phyloP scores from a whole-genome alignment of 106 monocot genomes.

The Dendrobium chrysotoxum region DNA sequence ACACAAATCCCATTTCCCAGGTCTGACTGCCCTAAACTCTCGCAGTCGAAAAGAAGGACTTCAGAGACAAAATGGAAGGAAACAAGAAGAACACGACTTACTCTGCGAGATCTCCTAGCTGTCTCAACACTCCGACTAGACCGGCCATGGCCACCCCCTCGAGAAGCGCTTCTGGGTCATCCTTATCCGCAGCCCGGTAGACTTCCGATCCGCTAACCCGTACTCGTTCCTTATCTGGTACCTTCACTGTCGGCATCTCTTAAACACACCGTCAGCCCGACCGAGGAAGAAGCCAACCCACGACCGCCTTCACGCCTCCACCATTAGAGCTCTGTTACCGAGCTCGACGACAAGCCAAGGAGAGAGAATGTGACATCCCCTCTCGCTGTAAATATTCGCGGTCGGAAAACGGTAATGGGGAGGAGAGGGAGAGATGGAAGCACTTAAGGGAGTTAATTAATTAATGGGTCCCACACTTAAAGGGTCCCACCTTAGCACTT shows the following conservation, averaged over 20 bases:
- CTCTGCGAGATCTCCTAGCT: slow-evolving; percentile 98
- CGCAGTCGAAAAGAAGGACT: not conserved
- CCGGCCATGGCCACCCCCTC: slow-evolving; percentile 99
- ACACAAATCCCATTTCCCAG: not conserved
- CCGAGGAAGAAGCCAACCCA: not conserved
- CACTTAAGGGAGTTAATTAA: not conserved
- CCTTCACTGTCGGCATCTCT: slow-evolving; percentile 71
- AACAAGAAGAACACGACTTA: slow-evolving; percentile 19
- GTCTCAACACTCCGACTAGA: slow-evolving; percentile 85
- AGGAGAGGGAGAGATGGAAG: not conserved
- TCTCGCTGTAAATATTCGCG: not conserved
- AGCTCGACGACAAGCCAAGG: not conserved
- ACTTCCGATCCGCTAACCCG: slow-evolving; percentile 79
- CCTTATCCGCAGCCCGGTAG: slow-evolving; percentile 59
- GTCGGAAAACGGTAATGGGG: not conserved
- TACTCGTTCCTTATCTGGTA: slow-evolving; percentile 89
- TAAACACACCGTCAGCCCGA: not conserved
- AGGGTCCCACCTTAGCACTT: not conserved
- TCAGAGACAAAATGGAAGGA: not conserved
- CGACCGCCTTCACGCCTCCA: slow-evolving; percentile 3
- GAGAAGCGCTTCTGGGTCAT: slow-evolving; percentile 94
- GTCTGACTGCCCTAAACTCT: not conserved
- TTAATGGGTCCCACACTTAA: not conserved
- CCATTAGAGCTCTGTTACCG: slow-evolving; percentile 22
- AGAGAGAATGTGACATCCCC: not conserved